phyloP scores from a whole-genome alignment of 768 basidiomycete species.

The Leccinum ochraceum region DNA sequence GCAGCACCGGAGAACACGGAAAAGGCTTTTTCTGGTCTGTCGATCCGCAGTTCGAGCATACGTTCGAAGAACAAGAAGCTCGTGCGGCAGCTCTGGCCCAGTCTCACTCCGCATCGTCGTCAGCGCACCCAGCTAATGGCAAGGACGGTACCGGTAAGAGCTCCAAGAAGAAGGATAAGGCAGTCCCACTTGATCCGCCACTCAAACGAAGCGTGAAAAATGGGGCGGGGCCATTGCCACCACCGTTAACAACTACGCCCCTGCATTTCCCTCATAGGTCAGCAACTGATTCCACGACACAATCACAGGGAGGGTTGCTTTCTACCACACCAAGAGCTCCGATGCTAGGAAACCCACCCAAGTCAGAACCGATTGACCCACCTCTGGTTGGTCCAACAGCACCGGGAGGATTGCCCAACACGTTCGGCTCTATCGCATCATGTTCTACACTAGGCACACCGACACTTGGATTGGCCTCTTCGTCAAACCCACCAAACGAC shows the following conservation, averaged over 20 bases:
- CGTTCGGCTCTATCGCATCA: slow-evolving; percentile 1
- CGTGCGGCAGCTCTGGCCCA: slow-evolving; percentile 41
- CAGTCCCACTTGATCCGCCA: slow-evolving; percentile 53
- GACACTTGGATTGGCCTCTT: slow-evolving; percentile 9
- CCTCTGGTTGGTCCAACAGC: slow-evolving; percentile 4
- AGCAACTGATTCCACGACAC: slow-evolving; percentile 4
- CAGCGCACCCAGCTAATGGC: slow-evolving; percentile 28
- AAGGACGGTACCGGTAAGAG: slow-evolving; percentile 37
- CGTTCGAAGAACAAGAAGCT: slow-evolving; percentile 69
- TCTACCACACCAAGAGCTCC: slow-evolving; percentile 8
- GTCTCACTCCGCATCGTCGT: slow-evolving; percentile 24
- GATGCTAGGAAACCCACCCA: neutral
- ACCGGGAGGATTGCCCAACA: slow-evolving; percentile 1
- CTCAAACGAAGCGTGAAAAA: slow-evolving; percentile 72
- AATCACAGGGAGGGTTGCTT: slow-evolving; percentile 5
- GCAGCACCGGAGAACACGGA: slow-evolving; percentile 80
- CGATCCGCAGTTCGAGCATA: slow-evolving; percentile 69
- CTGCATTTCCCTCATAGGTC: slow-evolving; percentile 46
- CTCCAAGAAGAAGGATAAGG: slow-evolving; percentile 62
- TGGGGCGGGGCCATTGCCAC: slow-evolving; percentile 59
- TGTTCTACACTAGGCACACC: slow-evolving; percentile 11
- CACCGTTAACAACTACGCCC: slow-evolving; percentile 68
- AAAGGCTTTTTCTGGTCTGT: slow-evolving; percentile 96
- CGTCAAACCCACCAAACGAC: slow-evolving; percentile 19
- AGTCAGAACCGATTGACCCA: slow-evolving; percentile 9